Conservation (phyloP, 352 stramenopile genomes). For the Globisporangium perplexum region DNA sequence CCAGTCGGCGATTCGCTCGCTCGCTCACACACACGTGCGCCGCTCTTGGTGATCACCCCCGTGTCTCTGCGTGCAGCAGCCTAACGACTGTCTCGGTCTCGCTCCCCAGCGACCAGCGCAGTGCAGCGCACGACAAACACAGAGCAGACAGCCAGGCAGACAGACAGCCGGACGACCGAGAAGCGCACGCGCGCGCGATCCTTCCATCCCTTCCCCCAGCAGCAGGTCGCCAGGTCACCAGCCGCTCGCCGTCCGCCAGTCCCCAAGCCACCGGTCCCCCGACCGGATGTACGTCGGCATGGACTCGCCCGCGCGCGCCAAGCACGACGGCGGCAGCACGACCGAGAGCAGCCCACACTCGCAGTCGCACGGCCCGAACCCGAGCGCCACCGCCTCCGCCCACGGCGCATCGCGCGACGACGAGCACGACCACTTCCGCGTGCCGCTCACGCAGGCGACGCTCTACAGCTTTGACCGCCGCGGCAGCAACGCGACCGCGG, state of each 20-base stretch:
- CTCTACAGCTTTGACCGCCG: conserved; percentile 3
- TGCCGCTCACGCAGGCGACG: conserved; percentile 9
- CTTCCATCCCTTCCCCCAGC: background rate
- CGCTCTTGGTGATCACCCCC: no score
- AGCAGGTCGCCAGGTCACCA: no score
- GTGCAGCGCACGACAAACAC: no score
- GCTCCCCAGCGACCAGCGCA: no score
- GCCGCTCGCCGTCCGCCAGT: background rate
- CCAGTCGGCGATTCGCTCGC: no score
- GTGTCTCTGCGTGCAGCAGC: no score
- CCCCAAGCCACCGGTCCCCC: background rate
- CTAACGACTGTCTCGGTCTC: no score
- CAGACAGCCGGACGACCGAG: no score
- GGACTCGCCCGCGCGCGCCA: conserved; percentile 11
- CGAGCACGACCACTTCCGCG: conserved; percentile 9
- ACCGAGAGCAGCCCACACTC: conserved; percentile 8
- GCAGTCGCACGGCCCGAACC: no score
- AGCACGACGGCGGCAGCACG: conserved; percentile 2
- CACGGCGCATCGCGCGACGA: conserved; percentile 14
- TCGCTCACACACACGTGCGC: no score
- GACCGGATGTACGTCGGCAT: conserved; percentile 16
- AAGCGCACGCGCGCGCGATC: no score
- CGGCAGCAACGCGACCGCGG: background rate
- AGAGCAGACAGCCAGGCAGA: no score
- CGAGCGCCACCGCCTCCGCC: background rate